A percentile compares a stretch with the other conserved stretches of the same genome.
Evolutionary conservation across 345 rosid genomes (phyloP).

Genomic region (Mangifera indica): DNA sequence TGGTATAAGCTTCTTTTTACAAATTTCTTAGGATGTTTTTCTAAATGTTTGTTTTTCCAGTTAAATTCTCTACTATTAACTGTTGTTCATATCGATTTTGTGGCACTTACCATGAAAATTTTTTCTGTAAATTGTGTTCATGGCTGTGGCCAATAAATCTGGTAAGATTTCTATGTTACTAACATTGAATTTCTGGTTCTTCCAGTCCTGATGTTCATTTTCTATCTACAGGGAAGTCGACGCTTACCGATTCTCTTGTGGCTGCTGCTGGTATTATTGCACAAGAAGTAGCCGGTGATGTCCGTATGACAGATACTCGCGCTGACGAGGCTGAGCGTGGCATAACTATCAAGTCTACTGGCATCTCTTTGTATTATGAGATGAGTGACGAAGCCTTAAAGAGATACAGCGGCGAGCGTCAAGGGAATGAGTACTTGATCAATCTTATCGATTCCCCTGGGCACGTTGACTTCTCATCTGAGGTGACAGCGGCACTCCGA

Average conservation of each 20-base stretch:
- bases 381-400: conserved; percentile 55
- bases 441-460: conserved; percentile 86
- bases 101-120: no score
- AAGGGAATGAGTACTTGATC: conserved; percentile 74
- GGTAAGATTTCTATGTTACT: neutral
- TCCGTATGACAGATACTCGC: conserved; percentile 85
- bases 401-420: conserved; percentile 58
- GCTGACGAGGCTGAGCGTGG: conserved; percentile 92
- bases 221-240: conserved; percentile 61
- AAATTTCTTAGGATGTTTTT: no score
- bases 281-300: conserved; percentile 89
- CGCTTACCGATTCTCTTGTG: conserved; percentile 82
- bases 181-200: neutral
- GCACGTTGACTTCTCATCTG: conserved; percentile 82
- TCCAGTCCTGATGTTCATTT: neutral
- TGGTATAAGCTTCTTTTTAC: conserved; percentile 26
- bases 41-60: no score
- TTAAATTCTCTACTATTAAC: no score
- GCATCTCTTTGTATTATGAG: conserved; percentile 76
- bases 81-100: no score
- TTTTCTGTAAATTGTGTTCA: no score
- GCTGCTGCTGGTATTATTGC: conserved; percentile 96
- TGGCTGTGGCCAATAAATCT: no score
- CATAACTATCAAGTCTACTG: conserved; percentile 80
- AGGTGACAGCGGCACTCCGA: conserved; percentile 89